Evolutionary conservation across 176 grass and related monocot genomes (phyloP).

Genomic region (Lolium perenne): DNA sequence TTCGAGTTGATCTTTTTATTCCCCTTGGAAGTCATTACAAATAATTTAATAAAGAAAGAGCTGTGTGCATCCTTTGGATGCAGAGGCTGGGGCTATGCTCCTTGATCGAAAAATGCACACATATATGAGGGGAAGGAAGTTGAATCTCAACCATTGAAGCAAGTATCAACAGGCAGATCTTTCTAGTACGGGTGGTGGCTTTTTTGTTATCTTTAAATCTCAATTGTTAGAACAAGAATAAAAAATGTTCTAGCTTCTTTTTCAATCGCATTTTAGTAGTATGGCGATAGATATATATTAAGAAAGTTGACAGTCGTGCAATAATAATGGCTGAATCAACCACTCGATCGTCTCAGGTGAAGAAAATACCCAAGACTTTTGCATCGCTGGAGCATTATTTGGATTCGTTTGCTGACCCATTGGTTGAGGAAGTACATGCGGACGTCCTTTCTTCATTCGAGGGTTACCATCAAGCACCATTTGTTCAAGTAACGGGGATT

Average conservation of each 20-base stretch:
- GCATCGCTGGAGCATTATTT: constrained; percentile 3
- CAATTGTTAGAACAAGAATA: neutral
- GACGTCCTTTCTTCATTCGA: neutral
- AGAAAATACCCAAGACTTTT: neutral
- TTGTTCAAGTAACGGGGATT: neutral
- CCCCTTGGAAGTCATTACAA: no score
- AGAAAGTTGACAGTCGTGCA: neutral
- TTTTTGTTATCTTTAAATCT: neutral
- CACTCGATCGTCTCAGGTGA: neutral
- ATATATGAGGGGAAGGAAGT: no score
- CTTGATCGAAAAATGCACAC: no score
- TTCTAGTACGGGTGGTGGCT: neutral
- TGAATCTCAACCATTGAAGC: no score
- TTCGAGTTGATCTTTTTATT: no score
- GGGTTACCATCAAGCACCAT: constrained; percentile 2
- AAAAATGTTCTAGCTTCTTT: neutral
- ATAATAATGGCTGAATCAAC: neutral
- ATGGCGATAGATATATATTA: neutral
- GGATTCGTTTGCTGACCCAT: neutral
- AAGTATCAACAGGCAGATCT: neutral
- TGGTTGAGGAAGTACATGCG: constrained; percentile 7
- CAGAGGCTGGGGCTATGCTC: no score
- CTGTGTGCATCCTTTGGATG: no score
- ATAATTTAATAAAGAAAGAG: no score
- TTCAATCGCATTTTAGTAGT: neutral